phyloP scores from a whole-genome alignment of 2,329 filamentous ascomycete genomes.

The Sporothrix sp. region DNA sequence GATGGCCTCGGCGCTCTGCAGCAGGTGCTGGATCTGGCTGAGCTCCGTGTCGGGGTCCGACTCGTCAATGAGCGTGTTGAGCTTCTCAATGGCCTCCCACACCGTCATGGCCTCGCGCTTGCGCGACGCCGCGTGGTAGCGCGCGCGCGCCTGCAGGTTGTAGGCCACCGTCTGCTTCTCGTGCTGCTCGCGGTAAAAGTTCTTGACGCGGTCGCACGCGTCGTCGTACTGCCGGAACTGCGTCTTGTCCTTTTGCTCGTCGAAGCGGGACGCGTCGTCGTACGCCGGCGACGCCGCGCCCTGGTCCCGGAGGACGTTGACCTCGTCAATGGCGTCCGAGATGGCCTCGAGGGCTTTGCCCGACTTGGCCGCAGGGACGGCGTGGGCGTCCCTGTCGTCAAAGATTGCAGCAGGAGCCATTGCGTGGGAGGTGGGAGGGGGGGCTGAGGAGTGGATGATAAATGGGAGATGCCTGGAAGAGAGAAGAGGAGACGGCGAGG shows the following conservation, averaged over 20 bases:
- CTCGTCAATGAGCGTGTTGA: slow-evolving; percentile 84
- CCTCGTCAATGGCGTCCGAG: slow-evolving; percentile 27
- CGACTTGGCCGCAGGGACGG: slow-evolving; percentile 1
- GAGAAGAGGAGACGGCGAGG: not conserved
- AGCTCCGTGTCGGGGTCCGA: slow-evolving; percentile 83
- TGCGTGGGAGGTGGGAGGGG: slow-evolving; percentile 4
- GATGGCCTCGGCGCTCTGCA: slow-evolving; percentile 84
- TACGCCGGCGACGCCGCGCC: slow-evolving; percentile 6
- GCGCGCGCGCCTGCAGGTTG: slow-evolving; percentile 70
- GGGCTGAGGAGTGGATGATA: not conserved
- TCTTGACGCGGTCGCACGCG: slow-evolving; percentile 74
- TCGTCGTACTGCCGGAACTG: slow-evolving; percentile 61
- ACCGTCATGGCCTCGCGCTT: slow-evolving; percentile 63
- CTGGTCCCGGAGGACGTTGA: slow-evolving; percentile 25
- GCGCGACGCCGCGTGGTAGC: slow-evolving; percentile 56
- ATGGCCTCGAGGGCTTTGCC: slow-evolving; percentile 26
- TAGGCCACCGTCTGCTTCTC: slow-evolving; percentile 69
- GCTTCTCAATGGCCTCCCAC: slow-evolving; percentile 88
- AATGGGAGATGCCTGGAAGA: not conserved
- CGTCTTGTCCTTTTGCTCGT: slow-evolving; percentile 27
- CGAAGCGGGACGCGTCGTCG: slow-evolving; percentile 22
- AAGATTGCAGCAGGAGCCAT: slow-evolving; percentile 25
- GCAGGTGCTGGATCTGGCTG: slow-evolving; percentile 79
- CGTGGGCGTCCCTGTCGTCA: slow-evolving; percentile 15
- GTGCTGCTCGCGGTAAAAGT: slow-evolving; percentile 70